A percentile compares a stretch with the other conserved stretches of the same genome.
These are phyloP conservation scores for Aspergillus fumigatiaffinis DNA, from an alignment of 2,329 filamentous ascomycete genomes.

Conservation along the genomic window DNA sequence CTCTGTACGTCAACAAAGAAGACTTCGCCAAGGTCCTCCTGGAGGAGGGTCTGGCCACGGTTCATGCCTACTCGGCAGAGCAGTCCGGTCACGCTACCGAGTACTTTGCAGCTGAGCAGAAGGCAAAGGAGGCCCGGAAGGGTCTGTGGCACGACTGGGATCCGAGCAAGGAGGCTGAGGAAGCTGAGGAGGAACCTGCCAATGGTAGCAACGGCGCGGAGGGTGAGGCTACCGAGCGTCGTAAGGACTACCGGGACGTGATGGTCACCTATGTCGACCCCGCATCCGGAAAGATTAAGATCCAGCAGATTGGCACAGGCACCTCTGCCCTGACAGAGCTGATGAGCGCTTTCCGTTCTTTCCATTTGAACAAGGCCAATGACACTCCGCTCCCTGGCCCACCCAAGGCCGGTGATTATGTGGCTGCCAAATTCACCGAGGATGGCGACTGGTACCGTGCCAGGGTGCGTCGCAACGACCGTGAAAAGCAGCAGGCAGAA, in stretches of 20 bases:
- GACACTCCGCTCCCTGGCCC: slow-evolving; percentile 66
- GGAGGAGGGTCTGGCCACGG: slow-evolving; percentile 87
- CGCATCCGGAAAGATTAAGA: slow-evolving; percentile 73
- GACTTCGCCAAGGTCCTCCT: slow-evolving; percentile 91
- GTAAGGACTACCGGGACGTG: slow-evolving; percentile 92
- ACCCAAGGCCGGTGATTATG: slow-evolving; percentile 86
- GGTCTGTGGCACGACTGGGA: slow-evolving; percentile 94
- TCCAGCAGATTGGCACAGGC: slow-evolving; percentile 84
- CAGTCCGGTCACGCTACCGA: slow-evolving; percentile 87
- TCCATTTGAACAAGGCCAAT: slow-evolving; percentile 83
- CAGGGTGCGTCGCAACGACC: slow-evolving; percentile 86
- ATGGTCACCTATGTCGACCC: slow-evolving; percentile 84
- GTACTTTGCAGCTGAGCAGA: slow-evolving; percentile 80
- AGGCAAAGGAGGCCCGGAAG: slow-evolving; percentile 83
- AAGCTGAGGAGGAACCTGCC: slow-evolving; percentile 48
- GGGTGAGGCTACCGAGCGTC: slow-evolving; percentile 55
- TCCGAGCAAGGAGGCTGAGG: slow-evolving; percentile 74
- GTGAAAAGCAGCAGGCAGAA: slow-evolving; percentile 80
- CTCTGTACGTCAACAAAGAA: slow-evolving; percentile 88
- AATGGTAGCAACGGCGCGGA: slow-evolving; percentile 51
- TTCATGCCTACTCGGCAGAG: slow-evolving; percentile 93
- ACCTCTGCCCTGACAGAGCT: slow-evolving; percentile 80
- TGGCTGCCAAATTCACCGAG: slow-evolving; percentile 83
- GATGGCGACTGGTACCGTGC: slow-evolving; percentile 95
- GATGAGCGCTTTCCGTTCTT: slow-evolving; percentile 86